Evolutionary conservation across 495 filamentous ascomycete species (phyloP), one percentile per base, ranked within the genome.

Genomic region (Aspergillus nanangensis): DNA sequence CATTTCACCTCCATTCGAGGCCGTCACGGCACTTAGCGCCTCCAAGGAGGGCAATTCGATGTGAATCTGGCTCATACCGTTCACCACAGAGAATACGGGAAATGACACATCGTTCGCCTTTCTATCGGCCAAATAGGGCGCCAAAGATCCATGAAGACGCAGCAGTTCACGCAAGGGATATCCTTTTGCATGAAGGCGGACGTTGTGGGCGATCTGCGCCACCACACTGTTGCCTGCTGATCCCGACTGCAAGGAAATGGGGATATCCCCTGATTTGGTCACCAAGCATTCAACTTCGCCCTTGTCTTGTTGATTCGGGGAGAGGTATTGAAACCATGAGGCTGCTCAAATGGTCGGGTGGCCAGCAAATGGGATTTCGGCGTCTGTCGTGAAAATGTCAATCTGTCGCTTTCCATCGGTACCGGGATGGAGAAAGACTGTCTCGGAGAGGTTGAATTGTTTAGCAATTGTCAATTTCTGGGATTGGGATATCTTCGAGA

Each of bases 391-490:
- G 71, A 88, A 89, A 65, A 90, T 90, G 62, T 87, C 81, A 55
- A 90, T 80, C 8, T 57, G 60, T 27, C 67, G 60, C 24, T 61
- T 61, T 10, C 44, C 27, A 4, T 55, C 51, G 3, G 20, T 42
- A 2, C 39, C 48, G 17, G 61, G 57, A 51, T 89, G 79, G 11
- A 93, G 65, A 65, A 92, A 95, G 41, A 90, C 84, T 1, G 82
- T 91, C 57, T 93, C 88, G 3, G 86, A 89, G 52, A 89, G 74
- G 51, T 92, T 92, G 82, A 93, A 93, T 65, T 95, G 89, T 23
- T 61, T 55, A 2, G 87, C 80, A 27, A 94, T 83, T 34, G 53
- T 62, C 63, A 69, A 68, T 33, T 71, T 73, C 45, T 73, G 68
- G 39, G 25, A 37, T 32, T 71, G 66, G 29, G 61, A 62, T 25